Evolutionary conservation across 768 basidiomycete genomes (phyloP).

Genomic region (Mycena rebaudengoi): DNA sequence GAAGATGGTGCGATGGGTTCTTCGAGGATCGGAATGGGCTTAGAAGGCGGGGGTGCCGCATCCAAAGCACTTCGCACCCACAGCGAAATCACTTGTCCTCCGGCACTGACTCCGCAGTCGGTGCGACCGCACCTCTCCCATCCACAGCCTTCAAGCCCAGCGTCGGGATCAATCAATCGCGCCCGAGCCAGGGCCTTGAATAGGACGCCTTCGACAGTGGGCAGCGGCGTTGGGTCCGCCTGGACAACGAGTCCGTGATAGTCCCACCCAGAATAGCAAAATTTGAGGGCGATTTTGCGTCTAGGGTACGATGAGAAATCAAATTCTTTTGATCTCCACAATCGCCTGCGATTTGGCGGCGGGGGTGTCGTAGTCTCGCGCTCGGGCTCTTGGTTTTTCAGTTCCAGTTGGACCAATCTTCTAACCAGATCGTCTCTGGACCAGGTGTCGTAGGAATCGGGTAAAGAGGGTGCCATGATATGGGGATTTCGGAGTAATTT

Average conservation of each 20-base stretch:
- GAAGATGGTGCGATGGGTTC: slow-evolving; percentile 13
- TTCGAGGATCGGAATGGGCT: not conserved
- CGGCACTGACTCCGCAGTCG: slow-evolving; percentile 93
- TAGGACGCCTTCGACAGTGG: slow-evolving; percentile 91
- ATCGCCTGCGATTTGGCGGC: slow-evolving; percentile 32
- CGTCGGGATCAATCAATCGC: slow-evolving; percentile 76
- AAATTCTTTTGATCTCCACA: slow-evolving; percentile 51
- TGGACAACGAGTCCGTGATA: slow-evolving; percentile 94
- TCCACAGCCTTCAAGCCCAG: slow-evolving; percentile 84
- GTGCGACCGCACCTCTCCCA: slow-evolving; percentile 95
- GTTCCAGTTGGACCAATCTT: slow-evolving; percentile 66
- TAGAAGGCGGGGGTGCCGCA: not conserved
- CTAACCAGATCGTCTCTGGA: slow-evolving; percentile 77
- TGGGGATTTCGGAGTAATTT: too few species aligned
- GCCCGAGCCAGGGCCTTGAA: slow-evolving; percentile 82
- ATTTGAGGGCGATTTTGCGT: slow-evolving; percentile 93
- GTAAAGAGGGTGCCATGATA: slow-evolving; percentile 29
- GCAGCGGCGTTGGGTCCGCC: slow-evolving; percentile 69
- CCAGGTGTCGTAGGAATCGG: slow-evolving; percentile 58
- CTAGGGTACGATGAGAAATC: slow-evolving; percentile 73
- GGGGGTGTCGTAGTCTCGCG: slow-evolving; percentile 16
- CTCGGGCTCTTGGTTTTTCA: slow-evolving; percentile 33
- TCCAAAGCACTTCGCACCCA: slow-evolving; percentile 83
- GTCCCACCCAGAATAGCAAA: slow-evolving; percentile 92
- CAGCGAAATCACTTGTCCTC: slow-evolving; percentile 91